phyloP scores from a whole-genome alignment of 2,329 filamentous ascomycete genomes.

The Gnomoniopsis smithogilvyi region DNA sequence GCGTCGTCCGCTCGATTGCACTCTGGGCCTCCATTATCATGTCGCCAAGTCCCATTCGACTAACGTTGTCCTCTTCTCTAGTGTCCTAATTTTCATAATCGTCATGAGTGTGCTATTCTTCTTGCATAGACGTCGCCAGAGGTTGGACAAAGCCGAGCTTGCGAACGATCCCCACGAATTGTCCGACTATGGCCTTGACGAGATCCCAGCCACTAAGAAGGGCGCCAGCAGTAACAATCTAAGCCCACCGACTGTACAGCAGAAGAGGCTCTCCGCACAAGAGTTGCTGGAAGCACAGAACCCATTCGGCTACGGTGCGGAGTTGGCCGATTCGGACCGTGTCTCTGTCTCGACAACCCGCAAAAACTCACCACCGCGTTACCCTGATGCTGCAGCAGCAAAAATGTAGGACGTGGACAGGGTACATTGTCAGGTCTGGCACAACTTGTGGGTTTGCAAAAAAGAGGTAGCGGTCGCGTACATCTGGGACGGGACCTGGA shows the following conservation, averaged over 20 bases:
- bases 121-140: conserved; percentile 13
- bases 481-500: background rate
- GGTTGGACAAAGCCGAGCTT: conserved; percentile 20
- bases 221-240: background rate
- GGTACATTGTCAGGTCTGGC: background rate
- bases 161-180: conserved; percentile 26
- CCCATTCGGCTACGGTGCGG: conserved; percentile 13
- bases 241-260: background rate
- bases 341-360: background rate
- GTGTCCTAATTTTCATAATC: conserved; percentile 9
- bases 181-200: conserved; percentile 39
- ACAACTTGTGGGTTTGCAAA: background rate
- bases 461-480: background rate
- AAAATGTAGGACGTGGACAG: conserved; percentile 13
- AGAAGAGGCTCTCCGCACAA: conserved; percentile 11
- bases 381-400: conserved; percentile 10
- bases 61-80: background rate
- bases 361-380: conserved; percentile 10
- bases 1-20: too few species aligned
- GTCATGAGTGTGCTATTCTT: conserved; percentile 10
- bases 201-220: conserved; percentile 23
- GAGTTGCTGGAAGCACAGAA: conserved; percentile 13
- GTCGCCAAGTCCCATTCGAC: background rate
- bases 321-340: conserved; percentile 9
- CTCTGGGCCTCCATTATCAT: background rate